A percentile compares a stretch with the other conserved stretches of the same genome.
Conservation (phyloP, 768 basidiomycete species). For the Boletellus ananas region DNA sequence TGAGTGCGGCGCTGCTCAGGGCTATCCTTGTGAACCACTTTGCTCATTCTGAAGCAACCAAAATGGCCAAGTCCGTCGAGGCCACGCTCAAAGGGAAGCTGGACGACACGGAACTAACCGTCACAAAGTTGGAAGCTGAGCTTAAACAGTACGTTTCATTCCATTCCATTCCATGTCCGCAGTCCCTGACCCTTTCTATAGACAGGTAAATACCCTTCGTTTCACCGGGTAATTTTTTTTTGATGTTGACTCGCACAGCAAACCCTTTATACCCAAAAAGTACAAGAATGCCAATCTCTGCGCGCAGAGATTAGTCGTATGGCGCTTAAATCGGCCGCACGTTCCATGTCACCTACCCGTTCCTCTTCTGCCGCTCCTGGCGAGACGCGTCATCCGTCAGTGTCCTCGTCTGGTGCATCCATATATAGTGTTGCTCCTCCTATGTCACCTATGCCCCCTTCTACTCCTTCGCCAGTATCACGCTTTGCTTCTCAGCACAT, state of each 20-base stretch:
- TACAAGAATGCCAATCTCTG: conserved; percentile 66
- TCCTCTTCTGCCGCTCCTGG: conserved; percentile 28
- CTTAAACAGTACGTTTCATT: conserved; percentile 68
- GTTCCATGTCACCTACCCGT: conserved; percentile 22
- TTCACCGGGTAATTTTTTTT: conserved; percentile 3
- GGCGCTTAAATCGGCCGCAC: conserved; percentile 31
- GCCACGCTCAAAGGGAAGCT: conserved; percentile 58
- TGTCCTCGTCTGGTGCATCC: conserved; percentile 31
- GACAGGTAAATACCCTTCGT: conserved; percentile 51
- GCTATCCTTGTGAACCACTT: conserved; percentile 81
- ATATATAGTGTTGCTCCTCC: conserved; percentile 30
- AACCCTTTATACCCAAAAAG: conserved; percentile 59
- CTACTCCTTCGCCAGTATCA: conserved; percentile 45
- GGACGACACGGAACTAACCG: conserved; percentile 57
- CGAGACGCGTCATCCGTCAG: conserved; percentile 29
- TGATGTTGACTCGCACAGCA: conserved; percentile 40
- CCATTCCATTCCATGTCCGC: conserved; percentile 8
- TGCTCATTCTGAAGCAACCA: conserved; percentile 74
- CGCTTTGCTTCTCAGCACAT: conserved; percentile 53
- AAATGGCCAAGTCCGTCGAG: conserved; percentile 61
- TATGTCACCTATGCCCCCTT: conserved; percentile 41
- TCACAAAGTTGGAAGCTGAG: conserved; percentile 63
- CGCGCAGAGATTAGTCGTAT: conserved; percentile 61
- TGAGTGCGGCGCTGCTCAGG: conserved; percentile 75
- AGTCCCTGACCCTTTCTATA: conserved; percentile 30